Evolutionary conservation across 495 filamentous ascomycete species (phyloP), one percentile per base, ranked within the genome.

Genomic region (Penicillium tannophilum): DNA sequence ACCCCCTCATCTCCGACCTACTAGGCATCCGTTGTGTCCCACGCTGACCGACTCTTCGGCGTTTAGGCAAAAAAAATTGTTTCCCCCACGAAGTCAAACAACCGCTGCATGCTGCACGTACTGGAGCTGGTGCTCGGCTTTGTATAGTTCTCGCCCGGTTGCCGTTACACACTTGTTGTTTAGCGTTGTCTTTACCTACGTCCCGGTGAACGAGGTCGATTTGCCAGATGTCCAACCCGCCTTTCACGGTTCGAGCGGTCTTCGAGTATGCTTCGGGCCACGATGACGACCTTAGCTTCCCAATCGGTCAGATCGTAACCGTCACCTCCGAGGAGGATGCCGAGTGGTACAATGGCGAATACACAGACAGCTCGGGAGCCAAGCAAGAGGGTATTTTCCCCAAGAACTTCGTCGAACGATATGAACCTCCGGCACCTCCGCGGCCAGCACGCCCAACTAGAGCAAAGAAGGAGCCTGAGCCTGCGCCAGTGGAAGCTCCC

Each of bases 311-410:
- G 74, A 84, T 97, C 64, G 90, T 98, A 68, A 96, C 89, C 42
- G 94, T 98, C 48, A 96, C 90, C 20, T 92, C 88, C 24, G 85
- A 88, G 72, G 94, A 98, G 67, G 95, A 96, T 70, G 87, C 80
- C 46, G 94, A 98, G 64, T 98, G 94, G 94, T 98, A 97, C 71
- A 85, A 82, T 57, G 94, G 94, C 50, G 90, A 96, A 74, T 98
- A 96, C 68, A 79, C 86, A 55, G 90, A 96, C 70, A 84, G 81
- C 47, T 67, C 73, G 23, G 93, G 92, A 8, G 72, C 65, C 50
- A 92, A 88, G 65, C 82, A 86, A 62, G 89, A 96, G 68, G 94
- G 94, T 35, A 89, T 98, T 56, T 98, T 98, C 76, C 94, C 94
- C 14, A 88, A 86, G 67, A 98, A 98, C 76, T 98, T 98, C 64